Evolutionary conservation across 257 asterid genomes (phyloP).

Genomic region (Eucommia ulmoides): DNA sequence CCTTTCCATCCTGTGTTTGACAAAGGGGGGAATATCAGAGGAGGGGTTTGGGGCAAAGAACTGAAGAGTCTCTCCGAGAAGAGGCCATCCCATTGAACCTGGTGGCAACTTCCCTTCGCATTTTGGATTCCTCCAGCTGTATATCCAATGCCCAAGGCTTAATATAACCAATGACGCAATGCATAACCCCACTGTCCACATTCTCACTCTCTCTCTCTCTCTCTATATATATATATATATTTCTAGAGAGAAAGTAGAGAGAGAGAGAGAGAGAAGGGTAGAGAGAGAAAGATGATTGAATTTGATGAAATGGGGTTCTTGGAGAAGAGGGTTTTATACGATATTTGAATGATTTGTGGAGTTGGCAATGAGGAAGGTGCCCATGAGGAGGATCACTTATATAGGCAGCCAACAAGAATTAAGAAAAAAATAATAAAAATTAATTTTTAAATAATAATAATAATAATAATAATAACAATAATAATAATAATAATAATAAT

Average conservation of each 20-base stretch:
- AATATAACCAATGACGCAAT: constrained; percentile 18
- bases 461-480: too few species aligned
- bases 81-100: constrained; percentile 83
- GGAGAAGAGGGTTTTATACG: constrained; percentile 26
- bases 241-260: constrained; percentile 4
- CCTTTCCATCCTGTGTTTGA: constrained; percentile 53
- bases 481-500: too few species aligned
- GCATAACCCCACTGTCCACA: constrained; percentile 28
- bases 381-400: constrained; percentile 38
- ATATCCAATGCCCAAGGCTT: constrained; percentile 31
- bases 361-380: too few species aligned
- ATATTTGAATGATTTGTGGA: constrained; percentile 38
- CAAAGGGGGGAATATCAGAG: constrained; percentile 51
- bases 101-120: constrained; percentile 64
- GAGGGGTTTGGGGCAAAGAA: constrained; percentile 43
- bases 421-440: constrained; percentile 11
- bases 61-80: constrained; percentile 54
- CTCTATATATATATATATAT: not conserved
- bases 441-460: not conserved
- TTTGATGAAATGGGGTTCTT: constrained; percentile 10
- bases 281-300: not conserved
- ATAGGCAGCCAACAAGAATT: constrained; percentile 51
- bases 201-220: constrained; percentile 9
- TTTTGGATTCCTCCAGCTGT: constrained; percentile 52
- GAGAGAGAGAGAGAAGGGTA: not conserved